A percentile compares a stretch with the other conserved stretches of the same genome.
Evolutionary conservation across 2,329 filamentous ascomycete genomes (phyloP).

Genomic region (Fonsecaea erecta): DNA sequence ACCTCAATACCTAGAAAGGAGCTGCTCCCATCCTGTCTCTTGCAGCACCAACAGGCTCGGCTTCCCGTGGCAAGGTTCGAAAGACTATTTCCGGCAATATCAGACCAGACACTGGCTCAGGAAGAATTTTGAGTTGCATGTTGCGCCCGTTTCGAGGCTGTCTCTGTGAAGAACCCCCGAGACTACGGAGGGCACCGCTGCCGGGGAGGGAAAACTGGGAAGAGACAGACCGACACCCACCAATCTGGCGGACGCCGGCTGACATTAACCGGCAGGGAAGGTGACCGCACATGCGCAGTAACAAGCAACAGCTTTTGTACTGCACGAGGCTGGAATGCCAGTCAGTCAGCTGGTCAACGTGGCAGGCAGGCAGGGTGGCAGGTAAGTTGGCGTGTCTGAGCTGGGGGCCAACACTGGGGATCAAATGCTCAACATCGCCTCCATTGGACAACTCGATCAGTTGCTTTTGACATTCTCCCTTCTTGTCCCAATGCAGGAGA

Average conservation of each 20-base stretch:
- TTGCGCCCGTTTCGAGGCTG: slow-evolving; percentile 17
- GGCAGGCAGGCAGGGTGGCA: too few relatives aligned
- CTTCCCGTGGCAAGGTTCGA: slow-evolving; percentile 8
- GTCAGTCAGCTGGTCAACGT: not conserved
- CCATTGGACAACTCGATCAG: too few relatives aligned
- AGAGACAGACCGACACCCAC: not conserved
- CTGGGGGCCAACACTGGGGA: not conserved
- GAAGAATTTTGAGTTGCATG: slow-evolving; percentile 19
- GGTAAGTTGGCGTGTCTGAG: not conserved
- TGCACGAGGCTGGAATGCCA: not conserved
- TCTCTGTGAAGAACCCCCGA: slow-evolving; percentile 20
- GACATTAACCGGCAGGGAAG: not conserved
- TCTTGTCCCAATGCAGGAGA: not conserved
- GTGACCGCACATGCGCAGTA: not conserved
- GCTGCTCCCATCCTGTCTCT: too few relatives aligned
- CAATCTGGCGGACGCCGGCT: not conserved
- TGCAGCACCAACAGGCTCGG: not conserved
- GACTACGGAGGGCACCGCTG: not conserved
- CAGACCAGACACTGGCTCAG: slow-evolving; percentile 4
- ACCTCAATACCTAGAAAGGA: slow-evolving; percentile 5
- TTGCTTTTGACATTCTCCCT: not conserved
- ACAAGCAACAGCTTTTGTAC: not conserved
- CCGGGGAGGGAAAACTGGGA: not conserved
- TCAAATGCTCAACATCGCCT: too few relatives aligned
- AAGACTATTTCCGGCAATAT: slow-evolving; percentile 6